phyloP scores from a whole-genome alignment of 768 basidiomycete species.

The Hygrocybe punicea region DNA sequence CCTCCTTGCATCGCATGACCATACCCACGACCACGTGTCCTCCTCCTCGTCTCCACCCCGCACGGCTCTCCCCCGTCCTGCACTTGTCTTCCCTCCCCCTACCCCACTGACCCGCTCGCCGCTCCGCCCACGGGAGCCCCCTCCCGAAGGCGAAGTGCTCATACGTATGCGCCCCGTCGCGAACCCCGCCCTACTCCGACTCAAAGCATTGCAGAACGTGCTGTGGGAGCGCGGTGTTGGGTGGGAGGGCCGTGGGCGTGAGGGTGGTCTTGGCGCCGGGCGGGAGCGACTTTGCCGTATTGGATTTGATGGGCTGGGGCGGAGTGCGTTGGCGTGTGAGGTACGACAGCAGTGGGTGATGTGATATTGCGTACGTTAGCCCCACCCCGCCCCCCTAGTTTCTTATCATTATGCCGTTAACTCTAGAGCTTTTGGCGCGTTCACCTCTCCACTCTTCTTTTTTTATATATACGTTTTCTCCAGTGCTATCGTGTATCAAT shows the following conservation, averaged over 20 bases:
- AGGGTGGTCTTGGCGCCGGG: conserved; percentile 52
- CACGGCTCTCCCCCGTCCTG: not conserved
- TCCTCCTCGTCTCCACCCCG: conserved; percentile 14
- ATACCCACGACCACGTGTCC: conserved; percentile 21
- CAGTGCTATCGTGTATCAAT: not conserved
- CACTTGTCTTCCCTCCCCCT: conserved; percentile 36
- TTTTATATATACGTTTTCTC: too few species aligned
- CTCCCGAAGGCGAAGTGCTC: conserved; percentile 25
- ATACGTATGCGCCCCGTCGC: conserved; percentile 55
- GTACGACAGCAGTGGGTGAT: not conserved
- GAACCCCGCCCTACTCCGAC: conserved; percentile 57
- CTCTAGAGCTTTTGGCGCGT: too few species aligned
- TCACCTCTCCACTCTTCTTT: not conserved
- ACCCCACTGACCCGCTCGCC: conserved; percentile 44
- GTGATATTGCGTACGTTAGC: not conserved
- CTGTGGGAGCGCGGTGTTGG: conserved; percentile 41
- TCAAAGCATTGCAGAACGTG: conserved; percentile 60
- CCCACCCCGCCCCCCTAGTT: not conserved
- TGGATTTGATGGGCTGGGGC: conserved; percentile 60
- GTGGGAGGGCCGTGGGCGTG: conserved; percentile 49
- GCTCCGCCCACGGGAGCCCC: conserved; percentile 33
- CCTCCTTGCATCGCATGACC: conserved; percentile 42
- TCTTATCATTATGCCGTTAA: not conserved
- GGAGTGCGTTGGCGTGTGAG: conserved; percentile 37
- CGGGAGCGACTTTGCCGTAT: conserved; percentile 56